Evolutionary conservation across 2,329 filamentous ascomycete genomes (phyloP).

Genomic region (Colletotrichum sp.): DNA sequence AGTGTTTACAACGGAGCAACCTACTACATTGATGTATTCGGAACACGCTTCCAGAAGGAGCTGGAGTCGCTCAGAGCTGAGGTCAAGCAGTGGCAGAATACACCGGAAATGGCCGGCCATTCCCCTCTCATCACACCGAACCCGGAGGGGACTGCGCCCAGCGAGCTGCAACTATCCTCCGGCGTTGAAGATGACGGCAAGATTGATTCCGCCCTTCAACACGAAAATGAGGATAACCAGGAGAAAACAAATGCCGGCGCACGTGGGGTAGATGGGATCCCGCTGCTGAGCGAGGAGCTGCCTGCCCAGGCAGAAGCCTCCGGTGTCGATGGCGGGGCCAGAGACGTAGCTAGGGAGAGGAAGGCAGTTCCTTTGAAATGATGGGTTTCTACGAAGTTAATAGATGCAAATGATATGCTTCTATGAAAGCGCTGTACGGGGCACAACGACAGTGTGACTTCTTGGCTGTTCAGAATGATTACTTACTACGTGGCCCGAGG

Average conservation of each 20-base stretch:
- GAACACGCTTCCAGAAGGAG: slow-evolving; percentile 95
- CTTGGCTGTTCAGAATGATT: not conserved
- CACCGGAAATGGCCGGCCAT: slow-evolving; percentile 50
- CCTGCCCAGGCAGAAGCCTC: slow-evolving; percentile 36
- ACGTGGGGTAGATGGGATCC: slow-evolving; percentile 56
- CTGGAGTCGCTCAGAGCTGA: slow-evolving; percentile 88
- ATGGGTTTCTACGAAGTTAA: not conserved
- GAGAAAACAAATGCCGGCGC: slow-evolving; percentile 31
- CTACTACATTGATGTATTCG: slow-evolving; percentile 98
- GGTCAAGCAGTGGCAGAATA: slow-evolving; percentile 84
- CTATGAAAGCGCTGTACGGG: not conserved
- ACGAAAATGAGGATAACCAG: slow-evolving; percentile 17
- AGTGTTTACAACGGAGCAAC: slow-evolving; percentile 97
- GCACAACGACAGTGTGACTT: not conserved
- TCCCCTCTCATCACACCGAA: slow-evolving; percentile 44
- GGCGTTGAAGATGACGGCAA: slow-evolving; percentile 22
- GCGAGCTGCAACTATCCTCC: not conserved
- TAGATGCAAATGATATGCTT: not conserved
- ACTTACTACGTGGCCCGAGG: too few relatives aligned
- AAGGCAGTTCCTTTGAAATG: slow-evolving; percentile 30
- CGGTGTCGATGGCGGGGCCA: slow-evolving; percentile 49
- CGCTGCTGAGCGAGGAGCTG: slow-evolving; percentile 57
- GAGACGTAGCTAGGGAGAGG: slow-evolving; percentile 52
- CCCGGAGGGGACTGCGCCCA: slow-evolving; percentile 14
- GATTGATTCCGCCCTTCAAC: slow-evolving; percentile 3